phyloP scores from a whole-genome alignment of 495 filamentous ascomycete species.

The Xylaria longipes region DNA sequence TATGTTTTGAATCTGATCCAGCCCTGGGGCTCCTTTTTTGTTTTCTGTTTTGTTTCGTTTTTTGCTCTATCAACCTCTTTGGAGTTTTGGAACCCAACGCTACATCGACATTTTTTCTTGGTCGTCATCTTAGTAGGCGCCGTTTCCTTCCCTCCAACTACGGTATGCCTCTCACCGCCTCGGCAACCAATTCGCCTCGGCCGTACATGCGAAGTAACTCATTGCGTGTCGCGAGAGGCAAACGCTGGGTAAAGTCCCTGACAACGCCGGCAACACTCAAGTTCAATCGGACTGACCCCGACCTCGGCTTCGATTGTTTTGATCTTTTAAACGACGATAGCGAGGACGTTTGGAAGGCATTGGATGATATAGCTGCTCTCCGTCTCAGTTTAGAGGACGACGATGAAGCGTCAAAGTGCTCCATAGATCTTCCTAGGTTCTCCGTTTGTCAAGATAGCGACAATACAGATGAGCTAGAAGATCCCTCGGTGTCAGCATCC shows the following conservation, averaged over 20 bases:
- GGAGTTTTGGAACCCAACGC: slow-evolving; percentile 45
- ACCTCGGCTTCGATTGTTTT: slow-evolving; percentile 35
- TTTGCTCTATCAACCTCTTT: slow-evolving; percentile 33
- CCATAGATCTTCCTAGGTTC: slow-evolving; percentile 36
- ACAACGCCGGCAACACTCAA: slow-evolving; percentile 35
- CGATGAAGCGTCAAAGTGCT: slow-evolving; percentile 37
- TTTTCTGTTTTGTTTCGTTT: slow-evolving; percentile 23
- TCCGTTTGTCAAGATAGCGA: slow-evolving; percentile 27
- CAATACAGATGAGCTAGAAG: slow-evolving; percentile 21
- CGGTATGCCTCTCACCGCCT: slow-evolving; percentile 39
- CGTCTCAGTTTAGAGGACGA: slow-evolving; percentile 46
- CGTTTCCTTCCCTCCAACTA: slow-evolving; percentile 28
- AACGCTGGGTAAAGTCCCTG: slow-evolving; percentile 42
- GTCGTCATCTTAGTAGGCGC: slow-evolving; percentile 42
- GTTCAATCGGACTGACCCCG: slow-evolving; percentile 39
- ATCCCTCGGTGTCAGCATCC: slow-evolving; percentile 24
- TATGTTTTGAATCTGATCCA: slow-evolving; percentile 42
- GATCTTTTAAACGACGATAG: slow-evolving; percentile 31
- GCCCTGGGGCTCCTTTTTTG: slow-evolving; percentile 29
- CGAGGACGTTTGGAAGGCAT: slow-evolving; percentile 42
- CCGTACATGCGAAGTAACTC: slow-evolving; percentile 43
- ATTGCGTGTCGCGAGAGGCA: slow-evolving; percentile 41
- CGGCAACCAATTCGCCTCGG: slow-evolving; percentile 35
- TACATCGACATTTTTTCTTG: slow-evolving; percentile 47
- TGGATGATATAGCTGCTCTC: slow-evolving; percentile 52